Base-by-base conservation (phyloP, 2,329 filamentous ascomycete genomes). In the Alternaria triticimaculans region DNA sequence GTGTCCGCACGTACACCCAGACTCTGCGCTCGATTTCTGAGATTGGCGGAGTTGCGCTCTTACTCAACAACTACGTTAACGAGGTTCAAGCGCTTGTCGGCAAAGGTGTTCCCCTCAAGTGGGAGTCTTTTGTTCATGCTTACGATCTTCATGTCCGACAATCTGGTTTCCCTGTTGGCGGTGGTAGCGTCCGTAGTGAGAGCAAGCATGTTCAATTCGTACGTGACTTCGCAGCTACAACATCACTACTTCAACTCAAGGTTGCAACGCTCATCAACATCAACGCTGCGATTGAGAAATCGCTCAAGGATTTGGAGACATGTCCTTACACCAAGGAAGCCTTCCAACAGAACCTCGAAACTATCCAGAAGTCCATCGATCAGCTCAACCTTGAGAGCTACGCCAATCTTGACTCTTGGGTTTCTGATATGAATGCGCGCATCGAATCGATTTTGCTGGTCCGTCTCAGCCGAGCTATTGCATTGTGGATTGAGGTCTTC, bases 191-290 rank as follows among this genome's bases (percentile, higher is more conserved):
- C 61, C 78, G 79, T 41, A 82, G 88, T 18, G 94, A 97, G 80
- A 97, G 93, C 82, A 96, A 94, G 79, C 96, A 99, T 79, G 94
- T 97, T 55, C 92, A 97, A 76, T 99, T 98, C 77, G 94, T 99
- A 53, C 92, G 94, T 30, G 94, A 97, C 72, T 97, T 99, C 74
- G 94, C 94, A 41, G 88, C 89, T 2, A 90, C 94, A 0, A 93
- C 97, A 6, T 95, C 94, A 0, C 86, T 96, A 15, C 86, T 99
- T 2, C 96, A 99, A 80, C 87, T 86, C 60, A 99, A 99, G 83
- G 94, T 94, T 0, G 86, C 89, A 11, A 91, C 92, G 1, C 84
- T 99, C 55, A 86, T 89, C 46, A 88, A 89, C 6, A 96, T 97
- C 68, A 90, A 97, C 74, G 85, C 90, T n/a, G 94, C 87, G 23